Evolutionary conservation across 164 flowering plant genomes (phyloP).

Genomic region (Vitis amurensis): DNA sequence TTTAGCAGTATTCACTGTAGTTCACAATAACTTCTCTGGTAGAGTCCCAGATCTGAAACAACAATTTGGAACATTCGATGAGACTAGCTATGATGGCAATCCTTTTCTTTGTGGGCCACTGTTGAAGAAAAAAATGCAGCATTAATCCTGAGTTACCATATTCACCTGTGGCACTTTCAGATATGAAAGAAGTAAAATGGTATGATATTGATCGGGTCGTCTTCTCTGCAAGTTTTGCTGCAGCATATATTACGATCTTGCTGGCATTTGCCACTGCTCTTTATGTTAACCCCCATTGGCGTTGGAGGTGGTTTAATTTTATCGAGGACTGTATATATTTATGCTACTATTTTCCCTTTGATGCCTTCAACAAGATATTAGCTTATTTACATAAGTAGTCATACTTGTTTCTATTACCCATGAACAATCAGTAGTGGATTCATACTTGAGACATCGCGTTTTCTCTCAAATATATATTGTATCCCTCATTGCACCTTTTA

Average conservation of each 20-base stretch:
- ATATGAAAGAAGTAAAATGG: neutral
- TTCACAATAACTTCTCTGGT: constrained; percentile 13
- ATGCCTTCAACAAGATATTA: too few relatives aligned
- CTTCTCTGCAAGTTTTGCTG: constrained; percentile 2
- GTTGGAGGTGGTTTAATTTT: neutral
- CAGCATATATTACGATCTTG: neutral
- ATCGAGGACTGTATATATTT: too few relatives aligned
- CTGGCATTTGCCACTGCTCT: neutral
- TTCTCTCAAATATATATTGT: too few relatives aligned
- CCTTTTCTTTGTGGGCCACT: constrained; percentile 1
- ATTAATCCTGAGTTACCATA: too few relatives aligned
- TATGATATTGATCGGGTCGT: neutral
- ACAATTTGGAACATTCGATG: neutral
- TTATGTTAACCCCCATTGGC: constrained; percentile 3
- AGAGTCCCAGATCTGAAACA: neutral
- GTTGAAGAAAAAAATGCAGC: neutral
- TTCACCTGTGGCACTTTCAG: too few relatives aligned
- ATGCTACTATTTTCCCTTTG: too few relatives aligned
- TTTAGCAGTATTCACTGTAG: neutral
- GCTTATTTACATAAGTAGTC: too few relatives aligned
- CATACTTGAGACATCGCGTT: too few relatives aligned
- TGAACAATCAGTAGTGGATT: too few relatives aligned
- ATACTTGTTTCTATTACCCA: too few relatives aligned
- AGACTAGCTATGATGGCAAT: constrained; percentile 3
- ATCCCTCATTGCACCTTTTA: too few relatives aligned